Conservation (phyloP, 2,329 filamentous ascomycete species). For the Hymenoscyphus repandus region DNA sequence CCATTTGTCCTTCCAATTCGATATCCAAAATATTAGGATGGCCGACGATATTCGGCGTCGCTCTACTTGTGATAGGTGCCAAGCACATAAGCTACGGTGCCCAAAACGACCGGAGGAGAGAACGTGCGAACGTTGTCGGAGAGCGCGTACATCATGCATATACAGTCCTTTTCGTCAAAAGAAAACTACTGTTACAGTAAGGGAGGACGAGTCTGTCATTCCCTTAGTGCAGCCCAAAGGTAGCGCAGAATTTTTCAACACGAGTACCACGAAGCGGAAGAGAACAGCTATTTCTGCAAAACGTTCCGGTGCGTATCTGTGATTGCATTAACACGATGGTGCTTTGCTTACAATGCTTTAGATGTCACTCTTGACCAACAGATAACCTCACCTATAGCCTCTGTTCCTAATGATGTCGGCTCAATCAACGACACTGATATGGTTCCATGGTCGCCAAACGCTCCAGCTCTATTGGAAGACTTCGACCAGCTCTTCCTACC, state of each 20-base stretch:
- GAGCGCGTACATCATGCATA: constrained; percentile 36
- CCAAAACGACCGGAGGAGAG: constrained; percentile 34
- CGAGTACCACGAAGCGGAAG: background rate
- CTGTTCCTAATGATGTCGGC: too few relatives aligned
- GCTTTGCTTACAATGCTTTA: background rate
- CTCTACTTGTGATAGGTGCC: constrained; percentile 40
- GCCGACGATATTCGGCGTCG: constrained; percentile 19
- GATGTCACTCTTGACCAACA: background rate
- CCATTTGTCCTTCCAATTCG: too few relatives aligned
- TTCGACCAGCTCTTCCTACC: too few relatives aligned
- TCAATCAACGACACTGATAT: too few relatives aligned
- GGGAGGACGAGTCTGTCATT: background rate
- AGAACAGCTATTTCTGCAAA: background rate
- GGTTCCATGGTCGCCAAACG: too few relatives aligned
- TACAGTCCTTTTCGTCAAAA: constrained; percentile 37
- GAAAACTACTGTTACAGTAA: constrained; percentile 5
- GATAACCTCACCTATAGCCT: too few relatives aligned
- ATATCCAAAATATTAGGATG: constrained; percentile 5
- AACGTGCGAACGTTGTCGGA: constrained; percentile 38
- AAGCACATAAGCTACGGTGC: constrained; percentile 43
- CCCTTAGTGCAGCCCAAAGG: background rate
- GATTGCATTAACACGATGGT: background rate
- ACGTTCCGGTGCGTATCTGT: background rate
- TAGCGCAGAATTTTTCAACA: background rate
- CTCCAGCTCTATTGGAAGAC: too few relatives aligned